These are phyloP conservation scores for Pilasporangium apinafurcum DNA, from an alignment of 352 stramenopile species.

Conservation along the genomic window DNA sequence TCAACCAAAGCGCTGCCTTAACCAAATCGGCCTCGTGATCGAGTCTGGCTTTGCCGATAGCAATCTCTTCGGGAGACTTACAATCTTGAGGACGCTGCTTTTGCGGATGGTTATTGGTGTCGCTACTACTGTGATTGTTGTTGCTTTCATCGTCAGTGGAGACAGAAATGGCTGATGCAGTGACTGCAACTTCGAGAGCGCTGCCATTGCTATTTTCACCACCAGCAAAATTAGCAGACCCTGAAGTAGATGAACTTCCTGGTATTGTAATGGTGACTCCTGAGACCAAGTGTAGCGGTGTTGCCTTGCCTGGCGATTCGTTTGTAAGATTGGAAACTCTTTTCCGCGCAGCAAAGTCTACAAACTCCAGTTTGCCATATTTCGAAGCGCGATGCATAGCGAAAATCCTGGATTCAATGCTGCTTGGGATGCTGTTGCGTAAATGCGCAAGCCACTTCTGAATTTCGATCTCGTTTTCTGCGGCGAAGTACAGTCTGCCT, in stretches of 20 bases:
- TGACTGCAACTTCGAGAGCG: slow-evolving; percentile 19
- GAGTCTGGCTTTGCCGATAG: slow-evolving; percentile 24
- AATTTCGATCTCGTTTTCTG: slow-evolving; percentile 79
- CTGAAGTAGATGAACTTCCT: slow-evolving; percentile 9
- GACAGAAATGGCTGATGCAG: slow-evolving; percentile 23
- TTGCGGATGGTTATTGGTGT: slow-evolving; percentile 5
- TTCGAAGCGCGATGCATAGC: slow-evolving; percentile 70
- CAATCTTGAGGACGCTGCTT: not conserved
- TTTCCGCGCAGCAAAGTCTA: slow-evolving; percentile 51
- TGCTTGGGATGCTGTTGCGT: slow-evolving; percentile 65
- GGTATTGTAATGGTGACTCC: slow-evolving; percentile 10
- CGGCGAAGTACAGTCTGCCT: slow-evolving; percentile 83
- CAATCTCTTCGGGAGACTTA: not conserved
- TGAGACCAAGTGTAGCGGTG: slow-evolving; percentile 67
- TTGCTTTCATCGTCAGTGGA: slow-evolving; percentile 18
- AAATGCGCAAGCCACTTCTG: slow-evolving; percentile 87
- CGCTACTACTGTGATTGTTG: slow-evolving; percentile 18
- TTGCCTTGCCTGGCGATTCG: slow-evolving; percentile 20
- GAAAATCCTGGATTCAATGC: slow-evolving; percentile 68
- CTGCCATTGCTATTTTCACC: slow-evolving; percentile 1
- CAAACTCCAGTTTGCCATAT: slow-evolving; percentile 47
- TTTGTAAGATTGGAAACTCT: slow-evolving; percentile 31
- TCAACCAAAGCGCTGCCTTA: slow-evolving; percentile 60
- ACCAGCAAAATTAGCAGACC: not conserved
- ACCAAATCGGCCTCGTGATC: slow-evolving; percentile 48